Percentiles rank a stretch among this genome's conserved stretches.
Conservation (phyloP, 345 rosid genomes). For the Raphanus sativus region DNA sequence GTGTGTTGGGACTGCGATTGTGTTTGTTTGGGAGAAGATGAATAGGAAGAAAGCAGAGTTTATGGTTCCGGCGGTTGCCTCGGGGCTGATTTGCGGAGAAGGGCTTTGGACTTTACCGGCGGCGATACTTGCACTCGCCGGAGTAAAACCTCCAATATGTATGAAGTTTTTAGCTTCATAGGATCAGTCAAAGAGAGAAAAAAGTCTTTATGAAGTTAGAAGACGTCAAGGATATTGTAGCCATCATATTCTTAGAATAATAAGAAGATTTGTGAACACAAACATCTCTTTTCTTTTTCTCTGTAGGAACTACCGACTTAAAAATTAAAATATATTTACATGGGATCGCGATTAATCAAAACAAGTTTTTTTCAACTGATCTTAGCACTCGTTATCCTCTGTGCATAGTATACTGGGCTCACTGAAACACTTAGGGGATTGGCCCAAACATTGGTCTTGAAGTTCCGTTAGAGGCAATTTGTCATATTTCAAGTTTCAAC, state of each 20-base stretch:
- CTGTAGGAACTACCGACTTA: not conserved
- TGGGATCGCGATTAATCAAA: constrained; percentile 8
- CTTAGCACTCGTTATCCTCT: not conserved
- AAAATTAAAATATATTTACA: constrained; percentile 5
- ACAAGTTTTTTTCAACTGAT: constrained; percentile 11
- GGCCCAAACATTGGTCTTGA: not conserved
- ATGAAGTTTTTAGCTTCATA: constrained; percentile 69
- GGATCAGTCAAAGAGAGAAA: constrained; percentile 15
- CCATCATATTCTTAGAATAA: constrained; percentile 21
- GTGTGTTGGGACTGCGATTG: constrained; percentile 76
- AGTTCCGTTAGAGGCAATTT: not conserved
- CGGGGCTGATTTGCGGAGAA: constrained; percentile 91
- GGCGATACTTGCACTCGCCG: constrained; percentile 80
- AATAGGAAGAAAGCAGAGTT: constrained; percentile 58
- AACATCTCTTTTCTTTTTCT: not conserved
- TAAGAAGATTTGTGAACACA: constrained; percentile 6
- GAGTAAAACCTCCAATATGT: constrained; percentile 80
- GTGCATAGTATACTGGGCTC: not conserved
- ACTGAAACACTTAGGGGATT: not conserved
- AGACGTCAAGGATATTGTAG: not conserved
- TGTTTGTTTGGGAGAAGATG: constrained; percentile 59
- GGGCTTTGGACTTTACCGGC: constrained; percentile 89
- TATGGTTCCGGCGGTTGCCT: constrained; percentile 89
- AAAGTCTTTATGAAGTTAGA: constrained; percentile 3
- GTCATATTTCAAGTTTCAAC: not conserved